A percentile compares a stretch with the other conserved stretches of the same genome.
phyloP scores from a whole-genome alignment of 371 early-diverging fungal species.

The Gilbertella persicaria region DNA sequence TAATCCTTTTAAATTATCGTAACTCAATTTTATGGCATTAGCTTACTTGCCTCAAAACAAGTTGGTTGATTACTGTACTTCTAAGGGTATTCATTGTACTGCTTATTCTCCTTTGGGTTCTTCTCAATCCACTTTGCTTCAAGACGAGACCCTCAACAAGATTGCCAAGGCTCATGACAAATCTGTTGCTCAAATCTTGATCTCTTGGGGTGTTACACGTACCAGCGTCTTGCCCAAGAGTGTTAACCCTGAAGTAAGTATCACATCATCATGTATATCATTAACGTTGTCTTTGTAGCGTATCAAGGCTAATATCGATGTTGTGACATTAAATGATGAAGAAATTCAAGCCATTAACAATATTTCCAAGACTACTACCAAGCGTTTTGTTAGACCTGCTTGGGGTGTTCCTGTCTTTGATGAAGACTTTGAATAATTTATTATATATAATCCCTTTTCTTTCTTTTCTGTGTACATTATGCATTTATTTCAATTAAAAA shows the following conservation, averaged over 20 bases:
- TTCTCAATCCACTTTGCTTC: slow-evolving; percentile 43
- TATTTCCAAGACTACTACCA: slow-evolving; percentile 34
- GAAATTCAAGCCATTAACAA: slow-evolving; percentile 45
- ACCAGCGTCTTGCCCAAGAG: slow-evolving; percentile 58
- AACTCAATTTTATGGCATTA: slow-evolving; percentile 39
- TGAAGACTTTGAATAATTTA: slow-evolving; percentile 26
- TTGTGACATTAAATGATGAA: slow-evolving; percentile 37
- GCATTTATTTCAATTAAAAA: no score
- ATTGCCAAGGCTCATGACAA: slow-evolving; percentile 66
- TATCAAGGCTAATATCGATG: slow-evolving; percentile 43
- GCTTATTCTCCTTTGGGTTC: slow-evolving; percentile 78
- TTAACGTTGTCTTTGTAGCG: slow-evolving; percentile 27
- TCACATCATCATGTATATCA: not conserved
- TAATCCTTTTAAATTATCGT: not conserved
- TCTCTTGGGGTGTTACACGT: slow-evolving; percentile 79
- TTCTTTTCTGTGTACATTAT: no score
- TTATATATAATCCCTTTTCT: no score
- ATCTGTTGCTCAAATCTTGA: slow-evolving; percentile 73
- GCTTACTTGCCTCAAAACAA: slow-evolving; percentile 69
- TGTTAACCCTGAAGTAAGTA: slow-evolving; percentile 43
- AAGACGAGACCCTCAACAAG: slow-evolving; percentile 46
- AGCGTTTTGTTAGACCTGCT: slow-evolving; percentile 34
- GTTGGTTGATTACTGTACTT: slow-evolving; percentile 55
- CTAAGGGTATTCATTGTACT: slow-evolving; percentile 60
- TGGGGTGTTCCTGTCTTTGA: slow-evolving; percentile 50